Evolutionary conservation across 495 filamentous ascomycete genomes (phyloP), one percentile per base, ranked within the genome.

Genomic region (Hypoxylon rickii): DNA sequence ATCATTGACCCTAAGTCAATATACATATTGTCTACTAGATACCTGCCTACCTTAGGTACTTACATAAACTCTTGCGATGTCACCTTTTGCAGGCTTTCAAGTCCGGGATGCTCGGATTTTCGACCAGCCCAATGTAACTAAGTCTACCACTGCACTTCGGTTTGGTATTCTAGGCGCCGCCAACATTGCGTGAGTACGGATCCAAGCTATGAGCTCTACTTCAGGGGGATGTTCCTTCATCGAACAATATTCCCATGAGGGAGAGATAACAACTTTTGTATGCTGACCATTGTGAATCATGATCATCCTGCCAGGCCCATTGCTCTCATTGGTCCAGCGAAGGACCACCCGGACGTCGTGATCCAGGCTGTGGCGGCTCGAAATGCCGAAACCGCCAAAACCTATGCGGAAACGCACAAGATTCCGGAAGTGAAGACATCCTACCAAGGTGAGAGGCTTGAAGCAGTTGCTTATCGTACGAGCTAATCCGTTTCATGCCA

Each of bases 291-390:
- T n/a, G n/a, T n/a, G n/a, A n/a, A n/a, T n/a, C n/a, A n/a, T n/a
- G n/a, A n/a, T n/a, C n/a, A n/a, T n/a, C n/a, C n/a, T n/a, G n/a
- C n/a, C n/a, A 86, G 83, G 5, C 78, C 81, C 0, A n/a, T 65
- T 1, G 70, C 82, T 7, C 46, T 88, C 8, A 81, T 87, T 29
- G 56, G 45, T n/a, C 82, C 85, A 0, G 82, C 85, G 5, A 77
- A 70, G 43, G 72, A 73, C 5, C 85, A 88, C 57, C 73, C 84
- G 0, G 84, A 84, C 38, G 80, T 86, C 21, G 72, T 84, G 16
- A 51, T 89, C 26, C 73, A 73, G 1, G 79, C 79, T 1, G 76
- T 89, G 0, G 82, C 85, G 4, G 80, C 84, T 4, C 74, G 84
- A n/a, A 78, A 86, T 53, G 57, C 45, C 10, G 64, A 65, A 5